These are phyloP conservation scores for Monilinia vaccinii-corymbosi DNA, from an alignment of 2,329 filamentous ascomycete species.

Conservation along the genomic window DNA sequence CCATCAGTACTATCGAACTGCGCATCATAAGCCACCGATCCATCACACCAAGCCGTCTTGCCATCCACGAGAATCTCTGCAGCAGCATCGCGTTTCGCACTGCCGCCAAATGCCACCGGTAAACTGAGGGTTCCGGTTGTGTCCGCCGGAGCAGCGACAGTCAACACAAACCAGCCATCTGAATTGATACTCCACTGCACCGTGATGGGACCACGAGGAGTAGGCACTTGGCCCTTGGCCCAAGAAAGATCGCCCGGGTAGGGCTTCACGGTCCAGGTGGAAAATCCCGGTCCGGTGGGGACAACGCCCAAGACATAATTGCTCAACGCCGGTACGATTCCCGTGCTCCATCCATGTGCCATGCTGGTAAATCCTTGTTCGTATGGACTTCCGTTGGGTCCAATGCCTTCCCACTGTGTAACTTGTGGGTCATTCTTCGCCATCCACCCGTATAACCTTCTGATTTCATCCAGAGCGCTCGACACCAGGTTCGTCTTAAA, in stretches of 20 bases:
- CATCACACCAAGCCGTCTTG: constrained; percentile 6
- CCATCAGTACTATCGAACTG: background rate
- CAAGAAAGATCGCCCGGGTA: constrained; percentile 32
- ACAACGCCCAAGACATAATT: constrained; percentile 39
- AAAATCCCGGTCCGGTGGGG: constrained; percentile 37
- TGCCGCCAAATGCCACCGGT: constrained; percentile 14
- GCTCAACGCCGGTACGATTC: constrained; percentile 38
- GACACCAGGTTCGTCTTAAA: constrained; percentile 31
- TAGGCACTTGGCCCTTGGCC: constrained; percentile 37
- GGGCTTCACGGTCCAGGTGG: constrained; percentile 34
- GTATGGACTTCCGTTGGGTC: constrained; percentile 35
- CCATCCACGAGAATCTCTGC: constrained; percentile 16
- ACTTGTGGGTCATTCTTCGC: constrained; percentile 35
- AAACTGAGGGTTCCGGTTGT: constrained; percentile 21
- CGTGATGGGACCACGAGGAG: constrained; percentile 32
- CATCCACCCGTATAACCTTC: constrained; percentile 43
- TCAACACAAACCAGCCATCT: constrained; percentile 25
- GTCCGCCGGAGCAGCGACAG: constrained; percentile 27
- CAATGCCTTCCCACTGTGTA: constrained; percentile 45
- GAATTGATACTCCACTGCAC: constrained; percentile 33
- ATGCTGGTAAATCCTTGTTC: constrained; percentile 39
- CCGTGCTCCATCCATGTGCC: constrained; percentile 44
- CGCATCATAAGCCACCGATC: background rate
- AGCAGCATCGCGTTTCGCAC: background rate
- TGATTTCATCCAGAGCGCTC: constrained; percentile 37